Conservation (phyloP, 495 filamentous ascomycete genomes). For the Xylaria acuta region DNA sequence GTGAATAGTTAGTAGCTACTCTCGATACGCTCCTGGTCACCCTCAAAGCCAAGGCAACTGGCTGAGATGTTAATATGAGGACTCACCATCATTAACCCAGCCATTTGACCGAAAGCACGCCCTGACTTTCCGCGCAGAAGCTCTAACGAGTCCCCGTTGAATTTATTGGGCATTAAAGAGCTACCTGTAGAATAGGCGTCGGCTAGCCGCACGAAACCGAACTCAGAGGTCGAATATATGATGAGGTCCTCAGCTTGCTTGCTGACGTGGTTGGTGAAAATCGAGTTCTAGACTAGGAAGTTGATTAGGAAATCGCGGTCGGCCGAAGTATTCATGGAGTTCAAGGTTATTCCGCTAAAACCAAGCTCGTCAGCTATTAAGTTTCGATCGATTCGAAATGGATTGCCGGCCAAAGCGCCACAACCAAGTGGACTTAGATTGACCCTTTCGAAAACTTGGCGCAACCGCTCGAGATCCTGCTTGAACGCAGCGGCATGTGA, state of each 20-base stretch:
- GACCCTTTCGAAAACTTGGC: constrained; percentile 74
- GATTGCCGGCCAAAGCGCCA: constrained; percentile 88
- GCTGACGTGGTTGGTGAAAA: no score
- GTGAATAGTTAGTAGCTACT: no score
- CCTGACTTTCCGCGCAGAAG: constrained; percentile 88
- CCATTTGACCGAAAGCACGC: constrained; percentile 85
- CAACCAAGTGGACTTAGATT: constrained; percentile 82
- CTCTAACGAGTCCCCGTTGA: constrained; percentile 80
- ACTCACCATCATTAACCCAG: constrained; percentile 87
- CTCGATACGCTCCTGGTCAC: no score
- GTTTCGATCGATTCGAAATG: constrained; percentile 86
- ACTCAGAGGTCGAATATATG: constrained; percentile 83
- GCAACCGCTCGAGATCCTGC: constrained; percentile 78
- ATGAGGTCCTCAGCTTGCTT: constrained; percentile 91
- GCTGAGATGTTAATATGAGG: no score
- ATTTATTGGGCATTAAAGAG: constrained; percentile 90
- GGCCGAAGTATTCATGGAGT: constrained; percentile 81
- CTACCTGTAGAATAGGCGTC: constrained; percentile 87
- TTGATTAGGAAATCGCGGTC: no score
- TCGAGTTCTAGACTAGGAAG: constrained; percentile 89
- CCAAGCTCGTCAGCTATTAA: constrained; percentile 88
- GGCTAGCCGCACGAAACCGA: constrained; percentile 80
- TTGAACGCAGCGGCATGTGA: constrained; percentile 79
- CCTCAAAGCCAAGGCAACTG: no score
- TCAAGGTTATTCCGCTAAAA: constrained; percentile 78